Evolutionary conservation across 2,329 filamentous ascomycete species (phyloP), one percentile per base, ranked within the genome.

Genomic region (Aureobasidium sp.): DNA sequence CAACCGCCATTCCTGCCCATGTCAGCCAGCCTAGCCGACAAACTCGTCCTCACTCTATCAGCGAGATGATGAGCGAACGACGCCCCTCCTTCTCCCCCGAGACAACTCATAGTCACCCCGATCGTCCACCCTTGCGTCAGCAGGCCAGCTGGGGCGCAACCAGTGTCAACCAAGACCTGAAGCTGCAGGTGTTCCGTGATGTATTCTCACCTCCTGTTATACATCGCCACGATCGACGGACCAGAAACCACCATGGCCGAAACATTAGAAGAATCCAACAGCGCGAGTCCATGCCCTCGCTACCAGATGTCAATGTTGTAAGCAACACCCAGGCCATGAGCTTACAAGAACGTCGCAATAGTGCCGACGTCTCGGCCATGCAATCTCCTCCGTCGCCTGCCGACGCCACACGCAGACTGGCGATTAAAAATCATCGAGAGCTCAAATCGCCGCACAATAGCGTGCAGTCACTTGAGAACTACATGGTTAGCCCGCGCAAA

Each of bases 131-230:
- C 31, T 75, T 80, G 49, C 80, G 78, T 56, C 78, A 80, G 52
- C 77, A 78, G 37, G 76, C 78, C 53, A 86, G 82, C 64, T 97
- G 93, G 92, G 92, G 93, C 8, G 91, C 91, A 17, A 97, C 92
- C 0, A 92, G 88, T 25, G 89, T 97, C 63, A 97, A 97, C 72
- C 88, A 89, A 68, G 86, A 87, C 63, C 76, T 97, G 42, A 87
- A 92, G 64, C 93, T 96, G 71, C 90, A 96, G 73, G 91, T 97
- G 0, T 88, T 97, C 70, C 90, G 91, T 42, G 92, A 97, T 71
- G 93, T 93, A 0, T 97, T 97, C 70, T 79, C 91, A 47, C 90
- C 91, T 63, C 88, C 91, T 59, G 86, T 89, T 0, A 89, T 96
- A 64, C 87, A 90, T 68, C 90, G 92, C 68, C 87, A 88, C 64